A percentile compares a stretch with the other conserved stretches of the same genome.
These are phyloP conservation scores for Aspergillus vadensis DNA, from an alignment of 2,329 filamentous ascomycete genomes.

Conservation along the genomic window DNA sequence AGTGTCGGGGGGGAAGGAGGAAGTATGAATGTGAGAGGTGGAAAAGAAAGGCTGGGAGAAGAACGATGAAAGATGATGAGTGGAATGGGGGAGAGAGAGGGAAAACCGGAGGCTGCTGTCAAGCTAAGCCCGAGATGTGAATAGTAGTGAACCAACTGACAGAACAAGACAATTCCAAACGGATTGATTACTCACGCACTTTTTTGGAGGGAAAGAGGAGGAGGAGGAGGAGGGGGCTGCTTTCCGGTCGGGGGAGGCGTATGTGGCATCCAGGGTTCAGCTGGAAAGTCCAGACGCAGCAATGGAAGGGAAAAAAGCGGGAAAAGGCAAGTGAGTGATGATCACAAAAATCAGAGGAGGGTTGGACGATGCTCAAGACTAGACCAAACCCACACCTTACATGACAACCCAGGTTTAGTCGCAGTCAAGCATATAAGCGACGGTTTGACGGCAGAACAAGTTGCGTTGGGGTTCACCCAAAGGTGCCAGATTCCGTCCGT, in stretches of 20 bases:
- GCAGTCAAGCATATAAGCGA: neutral
- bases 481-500: neutral
- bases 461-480: neutral
- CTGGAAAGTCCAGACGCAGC: neutral
- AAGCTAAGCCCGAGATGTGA: neutral
- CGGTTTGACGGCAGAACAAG: neutral
- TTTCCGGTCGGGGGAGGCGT: neutral
- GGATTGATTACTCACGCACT: conserved; percentile 3
- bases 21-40: conserved; percentile 8
- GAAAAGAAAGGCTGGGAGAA: conserved; percentile 3
- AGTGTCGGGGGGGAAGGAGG: neutral
- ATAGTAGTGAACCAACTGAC: neutral
- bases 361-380: neutral
- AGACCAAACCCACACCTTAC: neutral
- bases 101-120: neutral
- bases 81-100: neutral
- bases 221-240: neutral
- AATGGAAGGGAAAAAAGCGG: conserved; percentile 1
- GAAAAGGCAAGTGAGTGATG: conserved; percentile 1
- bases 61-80: neutral
- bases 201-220: neutral
- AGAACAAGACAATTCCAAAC: neutral
- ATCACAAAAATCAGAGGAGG: neutral
- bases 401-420: neutral
- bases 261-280: conserved; percentile 4